phyloP scores from a whole-genome alignment of 2,329 filamentous ascomycete genomes.

The Penicillium vulpinum region DNA sequence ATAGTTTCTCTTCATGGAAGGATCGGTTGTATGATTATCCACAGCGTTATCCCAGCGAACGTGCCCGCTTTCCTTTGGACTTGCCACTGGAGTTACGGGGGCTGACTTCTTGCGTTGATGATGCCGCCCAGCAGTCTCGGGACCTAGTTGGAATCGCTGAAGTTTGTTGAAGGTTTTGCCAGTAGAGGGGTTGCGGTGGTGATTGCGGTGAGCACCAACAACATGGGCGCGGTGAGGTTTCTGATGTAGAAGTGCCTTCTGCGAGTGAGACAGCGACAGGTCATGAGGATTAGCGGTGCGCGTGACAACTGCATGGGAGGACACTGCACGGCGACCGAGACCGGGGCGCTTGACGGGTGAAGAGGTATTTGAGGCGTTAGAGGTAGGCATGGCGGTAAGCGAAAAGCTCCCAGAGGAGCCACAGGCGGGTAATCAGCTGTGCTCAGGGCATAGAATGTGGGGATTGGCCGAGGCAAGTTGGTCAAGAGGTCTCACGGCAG shows the following conservation, averaged over 20 bases:
- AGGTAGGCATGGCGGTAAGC: constrained; percentile 25
- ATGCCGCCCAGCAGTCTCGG: constrained; percentile 35
- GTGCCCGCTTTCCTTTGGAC: constrained; percentile 39
- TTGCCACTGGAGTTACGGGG: constrained; percentile 45
- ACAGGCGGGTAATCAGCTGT: constrained; percentile 23
- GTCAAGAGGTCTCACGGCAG: constrained; percentile 26
- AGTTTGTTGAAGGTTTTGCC: constrained; percentile 48
- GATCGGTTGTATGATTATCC: constrained; percentile 35
- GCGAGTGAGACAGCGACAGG: constrained; percentile 33
- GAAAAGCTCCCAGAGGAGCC: constrained; percentile 16
- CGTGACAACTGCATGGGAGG: constrained; percentile 43
- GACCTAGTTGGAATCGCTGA: constrained; percentile 37
- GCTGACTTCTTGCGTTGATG: constrained; percentile 51
- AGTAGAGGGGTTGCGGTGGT: constrained; percentile 46
- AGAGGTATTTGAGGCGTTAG: constrained; percentile 28
- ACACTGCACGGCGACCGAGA: constrained; percentile 42
- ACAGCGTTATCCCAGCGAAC: constrained; percentile 47
- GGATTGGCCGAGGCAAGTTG: constrained; percentile 26
- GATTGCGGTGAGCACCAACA: constrained; percentile 43
- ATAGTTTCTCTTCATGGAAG: constrained; percentile 48
- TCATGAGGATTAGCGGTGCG: constrained; percentile 34
- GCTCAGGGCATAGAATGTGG: constrained; percentile 24
- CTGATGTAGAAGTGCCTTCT: constrained; percentile 36
- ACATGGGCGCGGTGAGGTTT: constrained; percentile 46
- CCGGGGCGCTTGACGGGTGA: constrained; percentile 44